Evolutionary conservation across 2,329 filamentous ascomycete genomes (phyloP).

Genomic region (Dichotomopilus funicola): DNA sequence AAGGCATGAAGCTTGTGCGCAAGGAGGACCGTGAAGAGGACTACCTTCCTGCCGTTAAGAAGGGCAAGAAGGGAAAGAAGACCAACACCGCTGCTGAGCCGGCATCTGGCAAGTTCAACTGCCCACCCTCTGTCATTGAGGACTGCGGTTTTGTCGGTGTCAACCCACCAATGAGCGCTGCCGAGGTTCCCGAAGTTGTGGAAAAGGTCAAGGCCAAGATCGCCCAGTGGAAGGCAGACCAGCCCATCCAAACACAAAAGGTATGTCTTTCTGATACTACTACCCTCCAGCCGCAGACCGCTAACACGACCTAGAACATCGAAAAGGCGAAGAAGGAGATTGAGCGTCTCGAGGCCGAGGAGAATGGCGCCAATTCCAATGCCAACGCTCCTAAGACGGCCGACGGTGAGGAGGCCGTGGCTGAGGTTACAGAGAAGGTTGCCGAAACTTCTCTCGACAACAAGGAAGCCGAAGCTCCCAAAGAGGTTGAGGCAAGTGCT

Average conservation of each 20-base stretch:
- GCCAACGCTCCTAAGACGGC: conserved; percentile 38
- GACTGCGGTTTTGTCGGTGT: conserved; percentile 79
- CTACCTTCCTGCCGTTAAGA: conserved; percentile 74
- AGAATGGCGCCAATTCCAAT: conserved; percentile 40
- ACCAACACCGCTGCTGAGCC: conserved; percentile 35
- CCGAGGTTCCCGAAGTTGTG: conserved; percentile 69
- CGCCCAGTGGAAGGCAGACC: conserved; percentile 83
- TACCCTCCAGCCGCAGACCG: background rate
- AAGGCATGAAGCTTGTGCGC: conserved; percentile 74
- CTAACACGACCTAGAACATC: conserved; percentile 63
- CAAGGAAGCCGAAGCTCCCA: conserved; percentile 3
- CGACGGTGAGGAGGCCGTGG: conserved; percentile 47
- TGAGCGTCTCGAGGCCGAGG: conserved; percentile 71
- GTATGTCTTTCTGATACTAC: conserved; percentile 46
- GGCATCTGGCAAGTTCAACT: conserved; percentile 60
- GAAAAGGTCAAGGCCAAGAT: conserved; percentile 94
- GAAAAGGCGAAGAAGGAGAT: conserved; percentile 96
- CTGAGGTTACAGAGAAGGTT: conserved; percentile 45
- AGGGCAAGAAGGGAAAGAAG: conserved; percentile 85
- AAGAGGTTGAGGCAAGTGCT: conserved; percentile 13
- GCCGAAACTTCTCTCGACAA: conserved; percentile 44
- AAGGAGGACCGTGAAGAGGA: conserved; percentile 87
- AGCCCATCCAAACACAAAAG: conserved; percentile 81
- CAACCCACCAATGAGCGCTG: conserved; percentile 78
- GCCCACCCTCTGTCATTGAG: conserved; percentile 86